Evolutionary conservation across 2,329 filamentous ascomycete species (phyloP), one percentile per base, ranked within the genome.

Genomic region (Hymenotorrendiella dingleyae): DNA sequence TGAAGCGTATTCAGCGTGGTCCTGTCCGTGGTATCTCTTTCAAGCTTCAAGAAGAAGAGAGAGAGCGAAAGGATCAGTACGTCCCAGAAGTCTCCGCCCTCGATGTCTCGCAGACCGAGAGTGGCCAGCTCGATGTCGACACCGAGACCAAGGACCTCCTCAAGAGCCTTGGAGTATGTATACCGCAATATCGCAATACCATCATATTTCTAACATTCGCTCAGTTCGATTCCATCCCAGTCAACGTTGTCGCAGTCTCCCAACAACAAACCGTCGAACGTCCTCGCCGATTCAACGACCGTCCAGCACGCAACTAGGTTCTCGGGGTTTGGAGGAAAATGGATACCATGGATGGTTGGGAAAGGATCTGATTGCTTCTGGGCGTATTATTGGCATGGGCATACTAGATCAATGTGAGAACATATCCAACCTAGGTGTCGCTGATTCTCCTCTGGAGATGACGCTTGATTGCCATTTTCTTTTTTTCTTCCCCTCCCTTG

Each of bases 21-120:
- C 93, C 93, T 58, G 93, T 98, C 73, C 94, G 93, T 64, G 93
- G 93, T 79, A 98, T 98, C 76, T 98, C 94, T 73, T 98, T 98
- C 90, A 98, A 98, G 83, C 87, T 98, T 51, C 93, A 98, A 78
- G 93, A 98, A 79, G 93, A 98, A 80, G 93, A 98, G 84, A 88
- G 93, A 81, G 93, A 98, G 78, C 86, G 93, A 71, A 98, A 98
- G 86, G 93, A 98, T 79, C 93, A 98, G 80, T 98, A 96, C 78
- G 93, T 98, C 58, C 93, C 93, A 66, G 93, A 98, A 76, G 80
- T 98, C 62, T 98, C 94, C 50, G 93, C 93, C 67, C 86, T 98
- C 68, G 93, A 98, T 80, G 94, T 96, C 78, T 82, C 84, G 66
- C 88, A 95, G 80, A 88, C 86, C 69, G 93, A 97, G 77, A 84